Conservation (phyloP, 495 filamentous ascomycete species). For the Bathelium albidoporum region DNA sequence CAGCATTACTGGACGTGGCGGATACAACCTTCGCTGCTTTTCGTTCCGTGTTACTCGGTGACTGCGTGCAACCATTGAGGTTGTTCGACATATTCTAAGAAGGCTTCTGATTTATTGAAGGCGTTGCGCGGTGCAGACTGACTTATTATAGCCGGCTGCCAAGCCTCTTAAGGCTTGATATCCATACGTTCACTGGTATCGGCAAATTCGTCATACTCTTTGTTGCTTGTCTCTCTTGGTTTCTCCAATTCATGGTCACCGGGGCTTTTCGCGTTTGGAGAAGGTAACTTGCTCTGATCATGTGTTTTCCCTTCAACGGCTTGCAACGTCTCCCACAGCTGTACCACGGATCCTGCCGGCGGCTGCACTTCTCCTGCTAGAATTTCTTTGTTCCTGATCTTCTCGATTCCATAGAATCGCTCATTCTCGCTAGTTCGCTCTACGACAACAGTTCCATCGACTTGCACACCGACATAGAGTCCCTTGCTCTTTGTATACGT, state of each 20-base stretch:
- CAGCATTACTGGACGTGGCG: too few species aligned
- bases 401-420: slow-evolving; percentile 61
- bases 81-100: too few species aligned
- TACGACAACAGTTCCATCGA: slow-evolving; percentile 74
- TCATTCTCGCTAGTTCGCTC: slow-evolving; percentile 86
- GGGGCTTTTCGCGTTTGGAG: slow-evolving; percentile 7
- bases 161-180: neutral
- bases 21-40: too few species aligned
- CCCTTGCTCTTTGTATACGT: slow-evolving; percentile 82
- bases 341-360: slow-evolving; percentile 49
- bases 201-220: slow-evolving; percentile 17
- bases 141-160: neutral
- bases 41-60: too few species aligned
- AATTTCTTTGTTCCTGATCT: slow-evolving; percentile 65
- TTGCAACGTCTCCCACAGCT: slow-evolving; percentile 72
- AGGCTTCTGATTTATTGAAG: too few species aligned
- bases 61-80: too few species aligned
- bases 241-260: slow-evolving; percentile 13
- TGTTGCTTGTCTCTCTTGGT: slow-evolving; percentile 13
- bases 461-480: slow-evolving; percentile 66
- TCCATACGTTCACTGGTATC: slow-evolving; percentile 1
- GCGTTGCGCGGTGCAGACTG: too few species aligned
- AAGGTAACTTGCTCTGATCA: slow-evolving; percentile 14
- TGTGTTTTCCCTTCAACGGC: slow-evolving; percentile 60
- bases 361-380: slow-evolving; percentile 65